Conservation (phyloP, 345 rosid genomes). For the Euphorbia lathyris region DNA sequence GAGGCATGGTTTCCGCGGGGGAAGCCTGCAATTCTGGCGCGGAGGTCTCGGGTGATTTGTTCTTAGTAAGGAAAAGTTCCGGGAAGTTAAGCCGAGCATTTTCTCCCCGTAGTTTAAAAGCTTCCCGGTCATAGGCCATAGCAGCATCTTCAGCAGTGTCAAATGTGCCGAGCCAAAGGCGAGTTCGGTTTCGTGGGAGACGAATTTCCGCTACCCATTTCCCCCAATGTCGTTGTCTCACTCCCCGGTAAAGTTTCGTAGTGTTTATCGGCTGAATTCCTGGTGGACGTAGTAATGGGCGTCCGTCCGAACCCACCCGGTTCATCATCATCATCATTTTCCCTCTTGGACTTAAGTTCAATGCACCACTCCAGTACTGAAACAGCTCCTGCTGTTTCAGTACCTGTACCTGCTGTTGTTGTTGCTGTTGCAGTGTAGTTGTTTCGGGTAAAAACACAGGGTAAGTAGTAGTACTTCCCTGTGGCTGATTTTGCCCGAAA, state of each 20-base stretch:
- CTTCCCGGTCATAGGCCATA: conserved; percentile 88
- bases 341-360: conserved; percentile 74
- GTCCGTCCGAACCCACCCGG: conserved; percentile 54
- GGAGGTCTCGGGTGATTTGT: conserved; percentile 32
- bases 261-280: conserved; percentile 61
- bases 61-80: conserved; percentile 64
- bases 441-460: conserved; percentile 27
- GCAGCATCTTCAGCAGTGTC: conserved; percentile 94
- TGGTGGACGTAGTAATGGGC: conserved; percentile 49
- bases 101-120: conserved; percentile 80
- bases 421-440: conserved; percentile 24
- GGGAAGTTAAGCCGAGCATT: conserved; percentile 88
- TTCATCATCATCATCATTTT: conserved; percentile 70
- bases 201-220: conserved; percentile 99
- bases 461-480: conserved; percentile 17
- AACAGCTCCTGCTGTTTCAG: conserved; percentile 48
- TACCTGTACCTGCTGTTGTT: conserved; percentile 23
- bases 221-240: conserved; percentile 95
- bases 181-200: conserved; percentile 81
- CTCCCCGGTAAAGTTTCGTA: conserved; percentile 86
- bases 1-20: conserved; percentile 12
- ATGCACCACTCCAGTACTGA: conserved; percentile 57
- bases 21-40: conserved; percentile 16
- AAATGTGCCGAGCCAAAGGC: conserved; percentile 96
- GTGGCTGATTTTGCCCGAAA: conserved; percentile 50